phyloP scores from a whole-genome alignment of 257 asterid genomes.

The Penstemon eatonii region DNA sequence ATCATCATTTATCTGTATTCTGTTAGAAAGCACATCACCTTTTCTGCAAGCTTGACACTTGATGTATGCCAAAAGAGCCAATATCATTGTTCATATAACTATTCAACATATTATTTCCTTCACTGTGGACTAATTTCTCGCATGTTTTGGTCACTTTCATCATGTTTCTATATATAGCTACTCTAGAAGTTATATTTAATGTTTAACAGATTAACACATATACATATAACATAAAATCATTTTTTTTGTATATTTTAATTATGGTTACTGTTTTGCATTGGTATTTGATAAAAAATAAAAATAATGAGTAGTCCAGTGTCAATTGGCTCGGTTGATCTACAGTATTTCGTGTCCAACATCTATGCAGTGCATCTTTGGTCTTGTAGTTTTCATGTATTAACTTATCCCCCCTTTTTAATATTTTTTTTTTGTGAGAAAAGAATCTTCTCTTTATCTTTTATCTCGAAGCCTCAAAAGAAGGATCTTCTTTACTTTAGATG shows the following conservation, averaged over 20 bases:
- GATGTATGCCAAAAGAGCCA: constrained; percentile 2
- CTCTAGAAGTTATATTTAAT: constrained; percentile 9
- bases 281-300: not conserved
- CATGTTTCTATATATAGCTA: constrained; percentile 18
- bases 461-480: no score
- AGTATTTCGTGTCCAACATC: not conserved
- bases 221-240: not conserved
- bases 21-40: constrained; percentile 13
- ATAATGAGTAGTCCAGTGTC: not conserved
- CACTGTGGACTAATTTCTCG: constrained; percentile 15
- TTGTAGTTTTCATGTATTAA: not conserved
- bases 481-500: no score
- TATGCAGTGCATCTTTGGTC: not conserved
- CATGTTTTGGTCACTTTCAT: constrained; percentile 8
- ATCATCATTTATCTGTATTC: constrained; percentile 10
- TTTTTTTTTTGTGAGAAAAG: no score
- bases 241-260: not conserved
- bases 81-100: constrained; percentile 17
- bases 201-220: not conserved
- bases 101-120: not conserved
- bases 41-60: constrained; percentile 2
- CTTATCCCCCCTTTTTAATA: no score
- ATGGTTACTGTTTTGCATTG: not conserved
- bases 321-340: not conserved
- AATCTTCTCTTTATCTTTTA: no score